These are phyloP conservation scores for Sequoiadendron giganteum DNA, from an alignment of 75 land plant species.

Conservation along the genomic window DNA sequence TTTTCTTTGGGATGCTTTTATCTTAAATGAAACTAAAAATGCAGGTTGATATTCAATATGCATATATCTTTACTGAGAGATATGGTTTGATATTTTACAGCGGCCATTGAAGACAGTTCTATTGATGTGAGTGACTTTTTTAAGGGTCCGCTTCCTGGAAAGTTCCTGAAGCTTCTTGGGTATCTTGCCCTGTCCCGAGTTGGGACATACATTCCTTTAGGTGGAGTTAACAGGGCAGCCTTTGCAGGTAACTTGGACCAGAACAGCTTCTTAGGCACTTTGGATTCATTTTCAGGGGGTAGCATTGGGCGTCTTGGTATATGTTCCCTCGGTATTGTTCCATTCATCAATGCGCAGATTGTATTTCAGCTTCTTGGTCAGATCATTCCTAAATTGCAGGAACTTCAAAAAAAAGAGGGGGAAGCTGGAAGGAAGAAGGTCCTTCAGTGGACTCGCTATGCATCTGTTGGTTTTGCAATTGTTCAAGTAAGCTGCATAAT, in stretches of 20 bases:
- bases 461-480: conserved; percentile 95
- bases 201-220: conserved; percentile 93
- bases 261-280: conserved; percentile 89
- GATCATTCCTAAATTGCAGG: conserved; percentile 91
- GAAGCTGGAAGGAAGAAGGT: conserved; percentile 98
- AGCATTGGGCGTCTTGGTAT: conserved; percentile 97
- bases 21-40: not conserved
- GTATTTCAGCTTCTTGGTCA: conserved; percentile 97
- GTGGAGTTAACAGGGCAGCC: conserved; percentile 94
- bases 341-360: conserved; percentile 98
- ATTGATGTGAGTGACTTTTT: conserved; percentile 97
- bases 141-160: conserved; percentile 94
- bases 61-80: not conserved
- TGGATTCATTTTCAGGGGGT: conserved; percentile 99
- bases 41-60: not conserved
- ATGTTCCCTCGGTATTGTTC: conserved; percentile 98
- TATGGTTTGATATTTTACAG: conserved; percentile 41
- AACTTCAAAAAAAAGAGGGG: conserved; percentile 98
- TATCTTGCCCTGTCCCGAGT: conserved; percentile 82
- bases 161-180: conserved; percentile 88
- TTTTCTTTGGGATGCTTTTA: not conserved
- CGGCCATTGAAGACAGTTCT: conserved; percentile 95
- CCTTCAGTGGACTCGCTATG: conserved; percentile 93
- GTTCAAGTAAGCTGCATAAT: conserved; percentile 69
- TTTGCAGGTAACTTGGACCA: conserved; percentile 90